Evolutionary conservation across 2,329 filamentous ascomycete genomes (phyloP).

Genomic region (Colletotrichum sp.): DNA sequence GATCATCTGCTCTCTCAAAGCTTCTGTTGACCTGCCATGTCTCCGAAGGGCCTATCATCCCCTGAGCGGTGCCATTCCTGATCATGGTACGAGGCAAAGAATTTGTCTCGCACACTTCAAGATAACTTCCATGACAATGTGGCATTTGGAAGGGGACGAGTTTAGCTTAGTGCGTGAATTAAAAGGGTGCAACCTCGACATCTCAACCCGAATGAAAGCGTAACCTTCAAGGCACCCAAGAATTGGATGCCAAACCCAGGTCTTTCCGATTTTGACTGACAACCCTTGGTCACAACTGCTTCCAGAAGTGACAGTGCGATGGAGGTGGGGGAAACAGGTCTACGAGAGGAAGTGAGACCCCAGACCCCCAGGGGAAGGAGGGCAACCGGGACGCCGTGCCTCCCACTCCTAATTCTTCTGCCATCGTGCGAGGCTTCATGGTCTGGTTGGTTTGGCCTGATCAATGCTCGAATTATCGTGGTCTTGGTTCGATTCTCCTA

Average conservation of each 20-base stretch:
- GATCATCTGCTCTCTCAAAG: background rate
- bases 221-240: background rate
- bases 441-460: background rate
- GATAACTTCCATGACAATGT: background rate
- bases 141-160: too few species aligned
- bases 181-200: background rate
- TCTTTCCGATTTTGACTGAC: background rate
- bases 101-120: background rate
- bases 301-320: background rate
- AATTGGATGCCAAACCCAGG: background rate
- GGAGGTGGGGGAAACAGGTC: too few species aligned
- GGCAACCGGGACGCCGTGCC: background rate
- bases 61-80: background rate
- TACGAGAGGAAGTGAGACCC: background rate
- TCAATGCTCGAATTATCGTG: background rate
- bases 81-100: background rate
- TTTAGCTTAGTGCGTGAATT: fast-evolving
- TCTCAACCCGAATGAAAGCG: background rate
- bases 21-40: background rate
- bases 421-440: background rate
- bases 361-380: background rate
- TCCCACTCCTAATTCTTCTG: background rate
- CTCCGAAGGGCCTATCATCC: background rate
- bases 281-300: background rate
- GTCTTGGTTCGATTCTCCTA: background rate